phyloP scores from a whole-genome alignment of 2,329 filamentous ascomycete genomes.

The Phyllosticta citribraziliensis region DNA sequence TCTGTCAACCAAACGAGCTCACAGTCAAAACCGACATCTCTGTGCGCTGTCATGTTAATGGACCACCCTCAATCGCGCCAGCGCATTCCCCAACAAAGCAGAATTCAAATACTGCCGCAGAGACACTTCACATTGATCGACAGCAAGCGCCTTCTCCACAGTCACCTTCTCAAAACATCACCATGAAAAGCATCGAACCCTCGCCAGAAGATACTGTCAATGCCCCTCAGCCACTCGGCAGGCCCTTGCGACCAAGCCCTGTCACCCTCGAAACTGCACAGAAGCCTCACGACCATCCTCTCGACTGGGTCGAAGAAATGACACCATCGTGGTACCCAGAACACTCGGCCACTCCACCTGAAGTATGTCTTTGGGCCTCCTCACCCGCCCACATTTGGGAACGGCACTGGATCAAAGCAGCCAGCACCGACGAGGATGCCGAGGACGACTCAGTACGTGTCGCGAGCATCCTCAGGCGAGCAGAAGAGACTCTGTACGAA shows the following conservation, averaged over 20 bases:
- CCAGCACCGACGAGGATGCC: neutral
- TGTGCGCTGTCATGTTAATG: too few species aligned
- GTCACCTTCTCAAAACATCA: neutral
- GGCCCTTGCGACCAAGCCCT: neutral
- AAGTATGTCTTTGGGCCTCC: neutral
- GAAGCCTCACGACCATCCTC: neutral
- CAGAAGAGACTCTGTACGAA: neutral
- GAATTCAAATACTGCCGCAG: neutral
- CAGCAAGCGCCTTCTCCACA: neutral
- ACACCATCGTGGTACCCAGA: neutral
- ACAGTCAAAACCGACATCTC: too few species aligned
- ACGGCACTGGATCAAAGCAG: neutral
- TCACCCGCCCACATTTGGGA: neutral
- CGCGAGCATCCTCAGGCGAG: neutral
- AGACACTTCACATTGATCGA: neutral
- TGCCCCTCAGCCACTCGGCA: neutral
- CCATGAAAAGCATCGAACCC: neutral
- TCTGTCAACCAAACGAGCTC: neutral
- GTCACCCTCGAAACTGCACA: neutral
- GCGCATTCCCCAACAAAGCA: neutral
- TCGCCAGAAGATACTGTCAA: neutral
- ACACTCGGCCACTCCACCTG: neutral
- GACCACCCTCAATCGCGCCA: too few species aligned
- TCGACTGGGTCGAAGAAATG: neutral
- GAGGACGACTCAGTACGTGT: neutral